phyloP scores from a whole-genome alignment of 495 filamentous ascomycete species.

The Pseudevernia furfuracea region DNA sequence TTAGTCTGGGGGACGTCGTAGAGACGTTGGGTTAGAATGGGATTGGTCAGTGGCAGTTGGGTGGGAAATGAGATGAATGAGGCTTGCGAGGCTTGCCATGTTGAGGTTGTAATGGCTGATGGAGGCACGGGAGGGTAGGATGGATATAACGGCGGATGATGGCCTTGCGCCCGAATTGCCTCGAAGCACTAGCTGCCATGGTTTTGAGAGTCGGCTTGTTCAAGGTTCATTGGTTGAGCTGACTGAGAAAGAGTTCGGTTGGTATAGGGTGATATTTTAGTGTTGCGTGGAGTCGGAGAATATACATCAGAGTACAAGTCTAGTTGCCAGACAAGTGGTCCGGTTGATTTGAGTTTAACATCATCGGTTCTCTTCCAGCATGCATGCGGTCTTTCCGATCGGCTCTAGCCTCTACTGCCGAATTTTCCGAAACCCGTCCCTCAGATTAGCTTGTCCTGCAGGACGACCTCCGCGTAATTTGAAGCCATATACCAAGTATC shows the following conservation, averaged over 20 bases:
- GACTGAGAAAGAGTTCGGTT: neutral
- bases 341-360: neutral
- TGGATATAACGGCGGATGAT: neutral
- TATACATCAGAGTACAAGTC: neutral
- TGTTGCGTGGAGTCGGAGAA: neutral
- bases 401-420: neutral
- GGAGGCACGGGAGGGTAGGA: neutral
- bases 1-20: neutral
- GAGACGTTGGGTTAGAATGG: neutral
- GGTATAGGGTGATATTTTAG: too few relatives aligned
- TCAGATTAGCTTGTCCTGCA: neutral
- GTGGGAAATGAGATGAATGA: neutral
- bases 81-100: neutral
- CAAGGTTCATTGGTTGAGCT: neutral
- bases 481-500: neutral
- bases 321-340: neutral
- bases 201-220: neutral
- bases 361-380: neutral
- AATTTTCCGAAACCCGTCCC: neutral
- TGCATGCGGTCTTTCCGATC: neutral
- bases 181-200: neutral
- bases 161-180: neutral
- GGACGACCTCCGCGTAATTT: neutral
- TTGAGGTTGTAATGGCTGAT: neutral
- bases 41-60: neutral